Evolutionary conservation across 768 basidiomycete species (phyloP), one percentile per base, ranked within the genome.

Genomic region (Crucibulum laeve): DNA sequence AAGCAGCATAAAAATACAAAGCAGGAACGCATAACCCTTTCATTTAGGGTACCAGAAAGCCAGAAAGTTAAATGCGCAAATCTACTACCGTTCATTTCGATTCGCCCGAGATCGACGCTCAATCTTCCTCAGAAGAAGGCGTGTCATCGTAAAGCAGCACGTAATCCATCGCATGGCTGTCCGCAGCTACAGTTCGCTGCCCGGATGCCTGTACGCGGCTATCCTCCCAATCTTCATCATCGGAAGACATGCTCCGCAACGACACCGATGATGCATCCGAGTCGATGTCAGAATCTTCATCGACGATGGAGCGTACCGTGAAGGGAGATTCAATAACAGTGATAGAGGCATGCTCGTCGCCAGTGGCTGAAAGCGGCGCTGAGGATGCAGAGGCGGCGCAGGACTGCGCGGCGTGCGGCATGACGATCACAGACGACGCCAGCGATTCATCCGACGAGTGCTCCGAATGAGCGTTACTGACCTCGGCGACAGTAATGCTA

Each of bases 71-170:
- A n/a, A 30, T 30, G 28, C 8, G 8, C 28, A 30, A 30, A 30
- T 30, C 8, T 30, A 17, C 30, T 38, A 0, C 45, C n/a, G n/a
- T n/a, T n/a, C n/a, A n/a, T n/a, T n/a, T n/a, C n/a, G n/a, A n/a
- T n/a, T n/a, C 10, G 21, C 34, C 21, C 23, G 5, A 47, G 34
- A 47, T 38, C 42, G 24, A 35, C 15, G 8, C 40, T 45, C 47
- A 49, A 43, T 55, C 55, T 38, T 77, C 76, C 30, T 75, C 78
- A 25, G 79, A 79, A 0, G 77, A 77, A 5, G 74, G 76, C 39
- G 68, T 69, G 47, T 79, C 80, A 54, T 87, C 87, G 50, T 85
- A 88, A 45, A 88, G 59, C 44, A 89, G 69, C 11, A 87, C 84
- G 54, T 85, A 89, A 48, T 87, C 84, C 50, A 74, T 60, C 4